A percentile compares a stretch with the other conserved stretches of the same genome.
Conservation (phyloP, 495 filamentous ascomycete genomes). For the Alectoria sarmentosa region DNA sequence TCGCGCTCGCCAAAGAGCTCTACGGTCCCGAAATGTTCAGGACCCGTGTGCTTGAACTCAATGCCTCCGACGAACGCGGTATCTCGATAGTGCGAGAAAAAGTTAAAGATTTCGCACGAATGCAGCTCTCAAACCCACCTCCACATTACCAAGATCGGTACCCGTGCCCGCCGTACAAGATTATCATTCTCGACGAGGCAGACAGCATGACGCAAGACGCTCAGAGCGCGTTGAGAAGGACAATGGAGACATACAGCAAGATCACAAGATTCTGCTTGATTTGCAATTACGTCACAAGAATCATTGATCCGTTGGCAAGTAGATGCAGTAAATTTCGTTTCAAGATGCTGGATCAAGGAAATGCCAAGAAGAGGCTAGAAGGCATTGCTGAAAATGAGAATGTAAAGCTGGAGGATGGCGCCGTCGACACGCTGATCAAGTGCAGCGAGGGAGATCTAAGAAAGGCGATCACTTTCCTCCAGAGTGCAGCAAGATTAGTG, state of each 20-base stretch:
- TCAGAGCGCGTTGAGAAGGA: conserved; percentile 82
- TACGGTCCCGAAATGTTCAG: conserved; percentile 94
- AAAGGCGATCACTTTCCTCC: conserved; percentile 93
- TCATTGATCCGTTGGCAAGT: conserved; percentile 92
- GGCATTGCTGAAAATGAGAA: conserved; percentile 75
- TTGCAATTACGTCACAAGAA: conserved; percentile 97
- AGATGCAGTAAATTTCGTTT: conserved; percentile 96
- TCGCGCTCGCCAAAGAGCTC: conserved; percentile 92
- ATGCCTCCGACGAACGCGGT: conserved; percentile 97
- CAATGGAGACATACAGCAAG: conserved; percentile 96
- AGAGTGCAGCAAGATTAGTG: conserved; percentile 78
- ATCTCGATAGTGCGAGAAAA: conserved; percentile 97
- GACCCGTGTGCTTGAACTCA: conserved; percentile 92
- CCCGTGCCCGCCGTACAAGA: conserved; percentile 96
- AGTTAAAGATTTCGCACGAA: conserved; percentile 94
- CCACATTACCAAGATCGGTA: conserved; percentile 64
- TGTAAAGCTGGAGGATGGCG: conserved; percentile 67
- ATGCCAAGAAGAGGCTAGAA: conserved; percentile 64
- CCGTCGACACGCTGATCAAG: conserved; percentile 71
- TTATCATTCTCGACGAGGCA: conserved; percentile 95
- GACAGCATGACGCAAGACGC: conserved; percentile 99
- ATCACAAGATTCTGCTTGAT: conserved; percentile 97
- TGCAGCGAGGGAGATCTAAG: conserved; percentile 91
- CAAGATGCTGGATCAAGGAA: conserved; percentile 83
- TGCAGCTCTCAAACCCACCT: conserved; percentile 80